Conservation (phyloP, 495 filamentous ascomycete species). For the Hypoxylon fuscum region DNA sequence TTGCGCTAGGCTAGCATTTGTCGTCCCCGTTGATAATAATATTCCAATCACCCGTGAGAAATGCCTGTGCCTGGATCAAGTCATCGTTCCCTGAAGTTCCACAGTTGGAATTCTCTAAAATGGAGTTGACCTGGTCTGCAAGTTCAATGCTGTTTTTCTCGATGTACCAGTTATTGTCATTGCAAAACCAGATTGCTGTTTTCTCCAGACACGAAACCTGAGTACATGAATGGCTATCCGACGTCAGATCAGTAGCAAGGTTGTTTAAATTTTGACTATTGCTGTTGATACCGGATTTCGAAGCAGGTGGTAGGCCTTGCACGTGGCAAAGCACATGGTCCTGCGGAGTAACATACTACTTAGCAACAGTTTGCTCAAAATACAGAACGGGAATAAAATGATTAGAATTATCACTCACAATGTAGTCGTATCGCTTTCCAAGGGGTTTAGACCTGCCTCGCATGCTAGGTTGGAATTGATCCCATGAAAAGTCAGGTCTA, state of each 20-base stretch:
- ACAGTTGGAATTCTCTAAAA: conserved; percentile 4
- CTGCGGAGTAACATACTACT: background rate
- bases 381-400: too few species aligned
- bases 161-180: conserved; percentile 17
- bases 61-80: conserved; percentile 15
- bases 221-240: conserved; percentile 4
- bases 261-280: conserved; percentile 4
- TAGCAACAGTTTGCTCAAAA: background rate
- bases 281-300: background rate
- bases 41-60: conserved; percentile 1
- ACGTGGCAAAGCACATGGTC: conserved; percentile 13
- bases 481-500: conserved; percentile 18
- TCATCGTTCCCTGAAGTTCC: background rate
- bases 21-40: conserved; percentile 55
- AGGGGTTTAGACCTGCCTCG: background rate
- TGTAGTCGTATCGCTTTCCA: background rate
- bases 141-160: conserved; percentile 9
- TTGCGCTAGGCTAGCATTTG: too few species aligned
- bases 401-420: conserved; percentile 1
- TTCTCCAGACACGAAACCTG: conserved; percentile 1
- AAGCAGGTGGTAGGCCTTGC: conserved; percentile 7
- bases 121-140: background rate
- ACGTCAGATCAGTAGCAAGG: background rate
- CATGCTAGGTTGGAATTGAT: background rate
- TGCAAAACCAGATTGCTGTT: conserved; percentile 22